Conservation (phyloP, 129 eudicot species). For the Flaveria brownii region DNA sequence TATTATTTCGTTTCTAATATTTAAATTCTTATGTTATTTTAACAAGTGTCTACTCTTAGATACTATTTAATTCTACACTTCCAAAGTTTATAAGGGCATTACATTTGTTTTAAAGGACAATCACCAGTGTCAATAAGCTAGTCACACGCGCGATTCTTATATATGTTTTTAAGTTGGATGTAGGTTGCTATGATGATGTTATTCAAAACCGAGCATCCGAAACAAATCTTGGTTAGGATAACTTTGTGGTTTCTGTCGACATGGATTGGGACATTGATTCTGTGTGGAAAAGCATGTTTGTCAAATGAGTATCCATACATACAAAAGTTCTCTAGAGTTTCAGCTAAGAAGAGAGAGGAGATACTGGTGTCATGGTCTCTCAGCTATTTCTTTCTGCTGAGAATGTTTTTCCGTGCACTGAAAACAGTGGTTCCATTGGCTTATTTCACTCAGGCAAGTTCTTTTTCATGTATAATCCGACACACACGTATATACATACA, state of each 20-base stretch:
- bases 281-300: constrained; percentile 38
- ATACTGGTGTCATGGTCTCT: constrained; percentile 37
- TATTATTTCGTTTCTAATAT: neutral
- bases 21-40: too few species aligned
- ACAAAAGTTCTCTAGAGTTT: constrained; percentile 32
- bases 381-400: constrained; percentile 30
- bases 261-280: constrained; percentile 30
- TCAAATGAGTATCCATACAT: constrained; percentile 39
- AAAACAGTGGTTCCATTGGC: constrained; percentile 29
- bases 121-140: too few species aligned
- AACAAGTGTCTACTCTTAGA: too few species aligned
- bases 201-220: constrained; percentile 30
- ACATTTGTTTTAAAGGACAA: too few species aligned
- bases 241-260: constrained; percentile 33
- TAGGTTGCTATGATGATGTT: constrained; percentile 34
- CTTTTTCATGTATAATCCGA: too few species aligned
- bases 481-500: too few species aligned
- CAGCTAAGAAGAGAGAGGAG: constrained; percentile 37
- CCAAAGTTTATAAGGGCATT: too few species aligned
- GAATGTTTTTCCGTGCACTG: constrained; percentile 27
- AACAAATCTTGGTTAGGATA: constrained; percentile 27
- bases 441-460: constrained; percentile 42
- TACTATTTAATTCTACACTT: too few species aligned
- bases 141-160: neutral
- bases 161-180: neutral